Conservation (phyloP, 163 green algal genomes). For the Chlamydomonas reinhardtii region DNA sequence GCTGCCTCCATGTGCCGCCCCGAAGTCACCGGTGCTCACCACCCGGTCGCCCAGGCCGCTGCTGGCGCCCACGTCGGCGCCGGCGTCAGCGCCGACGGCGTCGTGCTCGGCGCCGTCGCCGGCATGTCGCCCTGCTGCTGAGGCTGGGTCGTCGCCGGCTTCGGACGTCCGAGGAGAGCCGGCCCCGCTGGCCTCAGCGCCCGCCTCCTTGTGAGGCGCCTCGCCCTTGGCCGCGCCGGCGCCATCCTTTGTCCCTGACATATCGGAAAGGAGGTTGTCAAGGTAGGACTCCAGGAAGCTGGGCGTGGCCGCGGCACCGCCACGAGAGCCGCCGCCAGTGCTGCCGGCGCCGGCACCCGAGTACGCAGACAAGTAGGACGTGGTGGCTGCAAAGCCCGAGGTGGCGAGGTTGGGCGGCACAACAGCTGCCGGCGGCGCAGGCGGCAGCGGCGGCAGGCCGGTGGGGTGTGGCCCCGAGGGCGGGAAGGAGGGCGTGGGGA, state of each 20-base stretch:
- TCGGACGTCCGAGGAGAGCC: background rate
- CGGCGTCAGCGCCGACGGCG: background rate
- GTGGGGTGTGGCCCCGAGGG: background rate
- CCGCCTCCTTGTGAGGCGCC: background rate
- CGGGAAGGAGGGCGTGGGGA: background rate
- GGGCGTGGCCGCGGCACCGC: background rate
- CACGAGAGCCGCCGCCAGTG: background rate
- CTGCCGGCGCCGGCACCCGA: background rate
- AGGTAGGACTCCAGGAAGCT: slow-evolving; percentile 60
- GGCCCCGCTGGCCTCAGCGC: background rate
- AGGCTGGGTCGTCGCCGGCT: background rate
- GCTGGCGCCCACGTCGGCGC: background rate
- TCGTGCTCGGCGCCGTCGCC: background rate
- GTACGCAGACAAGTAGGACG: slow-evolving; percentile 44
- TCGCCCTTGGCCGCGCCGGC: background rate
- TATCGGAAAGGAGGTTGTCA: slow-evolving; percentile 50
- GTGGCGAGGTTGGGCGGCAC: background rate
- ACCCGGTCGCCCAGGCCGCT: background rate
- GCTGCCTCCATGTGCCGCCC: background rate
- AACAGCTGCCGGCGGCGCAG: background rate
- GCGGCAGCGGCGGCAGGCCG: background rate
- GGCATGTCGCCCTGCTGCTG: background rate
- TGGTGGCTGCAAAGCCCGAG: background rate
- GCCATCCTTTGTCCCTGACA: background rate
- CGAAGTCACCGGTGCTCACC: background rate